Evolutionary conservation across 345 rosid species (phyloP).

Genomic region (Acer campestre): DNA sequence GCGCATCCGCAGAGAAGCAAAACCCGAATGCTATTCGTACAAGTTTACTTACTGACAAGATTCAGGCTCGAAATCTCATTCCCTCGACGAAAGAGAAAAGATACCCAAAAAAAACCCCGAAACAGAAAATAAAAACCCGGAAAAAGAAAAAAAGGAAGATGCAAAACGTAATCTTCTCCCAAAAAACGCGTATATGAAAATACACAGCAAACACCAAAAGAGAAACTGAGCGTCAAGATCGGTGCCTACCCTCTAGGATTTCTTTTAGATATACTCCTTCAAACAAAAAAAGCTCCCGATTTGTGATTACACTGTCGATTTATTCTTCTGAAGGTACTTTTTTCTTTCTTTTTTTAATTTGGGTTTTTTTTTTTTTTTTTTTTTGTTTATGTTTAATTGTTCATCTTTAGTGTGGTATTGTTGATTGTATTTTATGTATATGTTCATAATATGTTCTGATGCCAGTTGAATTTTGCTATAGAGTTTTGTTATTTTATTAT

Average conservation of each 20-base stretch:
- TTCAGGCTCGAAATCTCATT: conserved; percentile 23
- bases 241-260: conserved; percentile 18
- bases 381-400: background rate
- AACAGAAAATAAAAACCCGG: conserved; percentile 14
- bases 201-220: background rate
- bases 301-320: background rate
- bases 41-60: conserved; percentile 6
- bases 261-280: background rate
- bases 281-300: background rate
- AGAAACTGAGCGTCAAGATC: conserved; percentile 17
- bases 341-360: background rate
- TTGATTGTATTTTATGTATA: background rate
- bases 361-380: no score
- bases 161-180: background rate
- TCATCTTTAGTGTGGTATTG: background rate
- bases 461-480: background rate
- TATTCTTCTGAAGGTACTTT: background rate
- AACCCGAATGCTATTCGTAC: background rate
- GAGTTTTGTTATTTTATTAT: background rate
- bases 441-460: background rate
- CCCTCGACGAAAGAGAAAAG: background rate
- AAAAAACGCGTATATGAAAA: background rate
- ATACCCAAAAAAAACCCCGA: background rate
- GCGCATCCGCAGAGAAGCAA: background rate
- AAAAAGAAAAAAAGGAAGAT: background rate